These are phyloP conservation scores for Oenanthe sinensis DNA, from an alignment of 129 eudicot species.

Conservation along the genomic window DNA sequence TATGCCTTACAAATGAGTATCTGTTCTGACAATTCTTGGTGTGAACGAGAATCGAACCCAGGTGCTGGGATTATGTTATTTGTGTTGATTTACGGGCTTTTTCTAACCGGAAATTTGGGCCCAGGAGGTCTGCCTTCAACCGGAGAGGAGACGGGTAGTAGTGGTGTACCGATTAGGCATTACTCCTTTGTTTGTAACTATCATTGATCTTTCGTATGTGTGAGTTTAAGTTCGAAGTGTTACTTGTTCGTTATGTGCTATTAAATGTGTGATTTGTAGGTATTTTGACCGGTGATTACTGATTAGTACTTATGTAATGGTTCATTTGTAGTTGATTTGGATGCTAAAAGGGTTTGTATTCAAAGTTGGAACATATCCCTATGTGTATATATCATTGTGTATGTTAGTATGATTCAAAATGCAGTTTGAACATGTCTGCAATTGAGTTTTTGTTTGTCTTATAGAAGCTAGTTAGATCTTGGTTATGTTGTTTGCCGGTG, in stretches of 20 bases:
- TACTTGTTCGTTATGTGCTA: background rate
- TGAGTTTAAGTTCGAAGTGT: background rate
- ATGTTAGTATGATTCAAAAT: background rate
- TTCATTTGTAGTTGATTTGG: background rate
- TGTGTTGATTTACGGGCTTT: background rate
- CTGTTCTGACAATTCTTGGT: no score
- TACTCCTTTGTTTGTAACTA: background rate
- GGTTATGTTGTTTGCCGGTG: conserved; percentile 7
- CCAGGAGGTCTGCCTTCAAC: background rate
- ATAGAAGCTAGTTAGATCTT: conserved; percentile 23
- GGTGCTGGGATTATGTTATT: background rate
- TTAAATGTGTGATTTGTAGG: background rate
- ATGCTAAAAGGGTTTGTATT: background rate
- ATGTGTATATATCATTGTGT: background rate
- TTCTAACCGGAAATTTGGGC: no score
- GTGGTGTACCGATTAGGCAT: background rate
- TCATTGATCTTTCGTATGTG: background rate
- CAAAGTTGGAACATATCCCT: background rate
- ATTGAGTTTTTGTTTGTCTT: background rate
- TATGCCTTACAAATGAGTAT: no score
- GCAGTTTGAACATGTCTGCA: background rate
- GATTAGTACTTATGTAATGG: background rate
- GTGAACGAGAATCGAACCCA: no score
- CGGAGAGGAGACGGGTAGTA: background rate
- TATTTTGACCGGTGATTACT: background rate